Evolutionary conservation across 2,329 filamentous ascomycete genomes (phyloP).

Genomic region (Tolypocladium guangdongense): DNA sequence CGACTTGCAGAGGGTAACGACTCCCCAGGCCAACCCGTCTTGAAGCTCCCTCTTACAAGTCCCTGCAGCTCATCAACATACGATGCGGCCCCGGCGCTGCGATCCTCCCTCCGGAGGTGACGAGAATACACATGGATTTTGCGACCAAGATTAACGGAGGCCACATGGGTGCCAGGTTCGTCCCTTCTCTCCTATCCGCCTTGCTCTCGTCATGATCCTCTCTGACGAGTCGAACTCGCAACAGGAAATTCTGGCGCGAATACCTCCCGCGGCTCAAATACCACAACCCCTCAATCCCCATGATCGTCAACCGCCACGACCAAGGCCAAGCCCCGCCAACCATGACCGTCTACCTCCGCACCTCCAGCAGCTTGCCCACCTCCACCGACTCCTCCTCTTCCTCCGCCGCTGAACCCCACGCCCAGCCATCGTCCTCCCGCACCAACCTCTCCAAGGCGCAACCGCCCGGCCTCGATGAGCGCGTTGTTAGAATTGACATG

Average conservation of each 20-base stretch:
- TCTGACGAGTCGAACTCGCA: neutral
- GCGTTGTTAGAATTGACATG: constrained; percentile 49
- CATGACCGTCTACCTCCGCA: constrained; percentile 55
- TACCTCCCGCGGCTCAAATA: constrained; percentile 83
- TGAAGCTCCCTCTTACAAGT: constrained; percentile 13
- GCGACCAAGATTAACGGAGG: constrained; percentile 49
- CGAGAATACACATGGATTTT: constrained; percentile 66
- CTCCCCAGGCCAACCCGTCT: constrained; percentile 5
- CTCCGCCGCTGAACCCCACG: constrained; percentile 16
- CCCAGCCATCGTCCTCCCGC: constrained; percentile 36
- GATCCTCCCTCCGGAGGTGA: constrained; percentile 64
- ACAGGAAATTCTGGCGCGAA: constrained; percentile 78
- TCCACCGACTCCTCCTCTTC: constrained; percentile 14
- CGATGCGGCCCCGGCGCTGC: constrained; percentile 76
- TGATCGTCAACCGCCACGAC: constrained; percentile 64
- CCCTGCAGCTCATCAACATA: constrained; percentile 57
- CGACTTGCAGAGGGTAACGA: constrained; percentile 30
- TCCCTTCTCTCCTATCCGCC: constrained; percentile 6
- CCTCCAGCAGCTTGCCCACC: constrained; percentile 14
- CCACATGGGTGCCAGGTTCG: constrained; percentile 63
- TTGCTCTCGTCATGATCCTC: constrained; percentile 7
- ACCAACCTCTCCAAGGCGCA: constrained; percentile 37
- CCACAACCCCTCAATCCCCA: constrained; percentile 78
- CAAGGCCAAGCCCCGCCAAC: constrained; percentile 45
- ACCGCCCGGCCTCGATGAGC: constrained; percentile 36